A percentile compares a stretch with the other conserved stretches of the same genome.
Conservation (phyloP, 2,329 filamentous ascomycete species). For the Cladosporium sp. region DNA sequence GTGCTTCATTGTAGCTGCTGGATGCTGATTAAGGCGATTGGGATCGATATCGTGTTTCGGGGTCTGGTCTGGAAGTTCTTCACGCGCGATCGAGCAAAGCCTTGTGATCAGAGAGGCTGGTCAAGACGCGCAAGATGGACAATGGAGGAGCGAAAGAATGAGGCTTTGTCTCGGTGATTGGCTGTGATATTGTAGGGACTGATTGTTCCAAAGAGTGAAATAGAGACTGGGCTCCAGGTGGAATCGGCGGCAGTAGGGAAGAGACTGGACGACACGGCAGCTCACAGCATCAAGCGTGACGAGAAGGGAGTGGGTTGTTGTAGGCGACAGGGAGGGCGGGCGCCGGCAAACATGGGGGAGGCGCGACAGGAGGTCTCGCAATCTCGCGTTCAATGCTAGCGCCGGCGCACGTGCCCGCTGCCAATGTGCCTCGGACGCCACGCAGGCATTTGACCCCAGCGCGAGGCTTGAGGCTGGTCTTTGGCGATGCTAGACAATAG, state of each 20-base stretch:
- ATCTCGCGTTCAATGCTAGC: conserved; percentile 6
- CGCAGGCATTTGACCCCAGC: neutral
- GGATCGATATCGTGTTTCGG: conserved; percentile 2
- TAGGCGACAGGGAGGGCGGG: neutral
- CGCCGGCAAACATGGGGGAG: neutral
- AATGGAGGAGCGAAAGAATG: conserved; percentile 13
- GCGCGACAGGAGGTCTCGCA: conserved; percentile 6
- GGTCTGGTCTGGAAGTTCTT: no score
- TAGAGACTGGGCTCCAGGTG: conserved; percentile 17
- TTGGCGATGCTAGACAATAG: neutral
- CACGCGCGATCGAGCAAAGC: neutral
- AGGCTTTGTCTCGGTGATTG: neutral
- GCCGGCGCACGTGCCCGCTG: neutral
- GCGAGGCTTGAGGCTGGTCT: neutral
- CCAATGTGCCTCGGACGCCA: conserved; percentile 7
- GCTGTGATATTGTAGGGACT: neutral
- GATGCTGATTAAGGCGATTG: neutral
- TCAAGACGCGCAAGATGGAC: conserved; percentile 9
- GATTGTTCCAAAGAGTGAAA: conserved; percentile 21
- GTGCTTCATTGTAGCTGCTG: conserved; percentile 23
- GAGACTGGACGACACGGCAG: neutral
- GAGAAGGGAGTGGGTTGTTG: neutral
- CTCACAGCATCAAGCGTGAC: conserved; percentile 6
- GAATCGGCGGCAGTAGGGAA: conserved; percentile 5
- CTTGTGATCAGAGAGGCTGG: conserved; percentile 3